Evolutionary conservation across 2,329 filamentous ascomycete species (phyloP).

Genomic region (Exophiala xenobiotica): DNA sequence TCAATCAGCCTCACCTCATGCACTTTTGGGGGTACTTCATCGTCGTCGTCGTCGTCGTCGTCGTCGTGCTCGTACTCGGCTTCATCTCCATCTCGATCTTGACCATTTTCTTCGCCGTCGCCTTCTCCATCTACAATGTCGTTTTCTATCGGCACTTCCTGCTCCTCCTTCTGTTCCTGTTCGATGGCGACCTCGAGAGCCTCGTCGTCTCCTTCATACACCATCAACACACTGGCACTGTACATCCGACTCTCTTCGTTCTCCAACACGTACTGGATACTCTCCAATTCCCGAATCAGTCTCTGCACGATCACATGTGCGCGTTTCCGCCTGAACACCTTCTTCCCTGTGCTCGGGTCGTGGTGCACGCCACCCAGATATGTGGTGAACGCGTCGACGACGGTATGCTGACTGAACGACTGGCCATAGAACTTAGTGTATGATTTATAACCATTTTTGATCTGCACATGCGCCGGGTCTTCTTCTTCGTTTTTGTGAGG

Average conservation of each 20-base stretch:
- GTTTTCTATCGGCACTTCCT: constrained; percentile 28
- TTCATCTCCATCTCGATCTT: constrained; percentile 30
- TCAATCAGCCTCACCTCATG: constrained; percentile 87
- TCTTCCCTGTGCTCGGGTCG: constrained; percentile 11
- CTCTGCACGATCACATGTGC: constrained; percentile 45
- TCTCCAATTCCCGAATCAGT: constrained; percentile 42
- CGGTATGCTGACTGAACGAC: constrained; percentile 53
- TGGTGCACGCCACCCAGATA: constrained; percentile 47
- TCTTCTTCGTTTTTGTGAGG: constrained; percentile 39
- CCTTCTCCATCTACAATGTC: not conserved
- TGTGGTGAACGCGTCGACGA: constrained; percentile 57
- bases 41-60: constrained; percentile 40
- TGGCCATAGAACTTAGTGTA: constrained; percentile 68
- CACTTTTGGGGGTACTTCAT: constrained; percentile 63
- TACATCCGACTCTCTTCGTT: constrained; percentile 66
- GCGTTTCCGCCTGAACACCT: constrained; percentile 37
- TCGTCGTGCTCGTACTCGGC: not conserved
- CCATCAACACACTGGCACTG: constrained; percentile 62
- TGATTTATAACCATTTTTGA: constrained; percentile 53
- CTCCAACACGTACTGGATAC: constrained; percentile 51
- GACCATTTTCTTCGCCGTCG: constrained; percentile 22
- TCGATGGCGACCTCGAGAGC: constrained; percentile 49
- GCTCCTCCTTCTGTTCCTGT: constrained; percentile 38
- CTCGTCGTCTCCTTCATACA: constrained; percentile 64
- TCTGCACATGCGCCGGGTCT: constrained; percentile 32